Conservation (phyloP, 2,329 filamentous ascomycete genomes). For the Fusarium luffae region DNA sequence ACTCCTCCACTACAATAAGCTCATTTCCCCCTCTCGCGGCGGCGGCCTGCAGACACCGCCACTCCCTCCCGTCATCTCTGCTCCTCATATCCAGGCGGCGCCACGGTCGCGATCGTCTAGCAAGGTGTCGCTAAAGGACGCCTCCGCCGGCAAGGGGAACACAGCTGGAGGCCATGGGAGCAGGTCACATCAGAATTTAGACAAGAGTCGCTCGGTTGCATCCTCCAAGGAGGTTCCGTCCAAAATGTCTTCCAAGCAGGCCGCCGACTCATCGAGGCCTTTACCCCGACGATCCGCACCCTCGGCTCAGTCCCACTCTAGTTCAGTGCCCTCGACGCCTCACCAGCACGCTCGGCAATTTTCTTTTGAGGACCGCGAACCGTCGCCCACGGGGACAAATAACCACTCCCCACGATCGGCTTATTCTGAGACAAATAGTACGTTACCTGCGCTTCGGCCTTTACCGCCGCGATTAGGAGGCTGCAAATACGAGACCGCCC, state of each 20-base stretch:
- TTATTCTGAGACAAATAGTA: conserved; percentile 86
- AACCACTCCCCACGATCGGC: conserved; percentile 90
- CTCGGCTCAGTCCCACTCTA: conserved; percentile 69
- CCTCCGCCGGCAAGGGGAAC: conserved; percentile 57
- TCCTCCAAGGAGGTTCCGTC: conserved; percentile 64
- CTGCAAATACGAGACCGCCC: conserved; percentile 90
- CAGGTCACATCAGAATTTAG: conserved; percentile 66
- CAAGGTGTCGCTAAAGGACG: conserved; percentile 68
- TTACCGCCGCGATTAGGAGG: conserved; percentile 68
- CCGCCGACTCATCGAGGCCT: conserved; percentile 47
- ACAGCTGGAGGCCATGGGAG: conserved; percentile 73
- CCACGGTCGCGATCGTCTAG: conserved; percentile 68
- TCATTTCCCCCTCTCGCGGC: conserved; percentile 67
- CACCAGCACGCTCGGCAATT: conserved; percentile 88
- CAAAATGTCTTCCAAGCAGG: conserved; percentile 64
- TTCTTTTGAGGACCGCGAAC: conserved; percentile 79
- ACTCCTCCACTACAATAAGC: conserved; percentile 73
- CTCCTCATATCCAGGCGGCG: conserved; percentile 66
- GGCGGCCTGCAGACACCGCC: conserved; percentile 67
- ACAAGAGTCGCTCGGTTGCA: conserved; percentile 72
- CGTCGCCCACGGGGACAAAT: conserved; percentile 80
- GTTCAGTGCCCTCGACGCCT: conserved; percentile 91
- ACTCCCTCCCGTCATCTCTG: conserved; percentile 65
- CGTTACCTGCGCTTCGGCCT: conserved; percentile 74
- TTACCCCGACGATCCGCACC: conserved; percentile 47